These are phyloP conservation scores for Aspergillus texensis DNA, from an alignment of 2,329 filamentous ascomycete genomes.

Conservation along the genomic window DNA sequence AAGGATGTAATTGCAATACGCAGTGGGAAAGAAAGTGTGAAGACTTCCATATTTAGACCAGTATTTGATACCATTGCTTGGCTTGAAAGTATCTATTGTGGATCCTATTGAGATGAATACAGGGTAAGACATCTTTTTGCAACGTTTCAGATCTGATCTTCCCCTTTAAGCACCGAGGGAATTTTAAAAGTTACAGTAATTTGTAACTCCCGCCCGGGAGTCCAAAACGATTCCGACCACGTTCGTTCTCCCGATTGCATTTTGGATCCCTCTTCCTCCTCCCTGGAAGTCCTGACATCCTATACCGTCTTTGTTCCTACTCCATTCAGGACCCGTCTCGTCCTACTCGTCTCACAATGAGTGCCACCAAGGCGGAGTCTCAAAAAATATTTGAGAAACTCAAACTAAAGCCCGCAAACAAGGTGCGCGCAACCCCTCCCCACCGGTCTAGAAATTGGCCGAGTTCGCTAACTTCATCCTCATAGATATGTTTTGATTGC, in stretches of 20 bases:
- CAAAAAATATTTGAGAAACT: conserved; percentile 97
- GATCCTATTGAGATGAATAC: background rate
- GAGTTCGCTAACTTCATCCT: conserved; percentile 17
- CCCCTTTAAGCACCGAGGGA: background rate
- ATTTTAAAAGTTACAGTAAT: conserved; percentile 12
- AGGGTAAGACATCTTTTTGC: background rate
- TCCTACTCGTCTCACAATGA: conserved; percentile 48
- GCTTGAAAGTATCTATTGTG: background rate
- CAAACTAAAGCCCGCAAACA: conserved; percentile 92
- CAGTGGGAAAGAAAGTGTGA: background rate
- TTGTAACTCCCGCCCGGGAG: conserved; percentile 29
- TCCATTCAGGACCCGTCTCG: conserved; percentile 4
- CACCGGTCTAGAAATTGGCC: conserved; percentile 14
- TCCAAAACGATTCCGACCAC: conserved; percentile 35
- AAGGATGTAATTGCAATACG: conserved; percentile 23
- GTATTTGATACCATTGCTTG: background rate
- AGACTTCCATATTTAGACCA: background rate
- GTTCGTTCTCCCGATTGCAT: conserved; percentile 39
- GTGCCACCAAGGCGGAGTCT: conserved; percentile 90
- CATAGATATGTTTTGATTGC: conserved; percentile 95
- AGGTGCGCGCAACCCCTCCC: conserved; percentile 61
- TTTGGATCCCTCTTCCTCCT: conserved; percentile 23
- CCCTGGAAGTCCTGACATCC: conserved; percentile 8
- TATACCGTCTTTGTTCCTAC: conserved; percentile 5
- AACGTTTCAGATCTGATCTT: background rate